Percentiles rank a stretch among this genome's conserved stretches.
Evolutionary conservation across 768 basidiomycete genomes (phyloP).

Genomic region (Clitopilus hobsonii): DNA sequence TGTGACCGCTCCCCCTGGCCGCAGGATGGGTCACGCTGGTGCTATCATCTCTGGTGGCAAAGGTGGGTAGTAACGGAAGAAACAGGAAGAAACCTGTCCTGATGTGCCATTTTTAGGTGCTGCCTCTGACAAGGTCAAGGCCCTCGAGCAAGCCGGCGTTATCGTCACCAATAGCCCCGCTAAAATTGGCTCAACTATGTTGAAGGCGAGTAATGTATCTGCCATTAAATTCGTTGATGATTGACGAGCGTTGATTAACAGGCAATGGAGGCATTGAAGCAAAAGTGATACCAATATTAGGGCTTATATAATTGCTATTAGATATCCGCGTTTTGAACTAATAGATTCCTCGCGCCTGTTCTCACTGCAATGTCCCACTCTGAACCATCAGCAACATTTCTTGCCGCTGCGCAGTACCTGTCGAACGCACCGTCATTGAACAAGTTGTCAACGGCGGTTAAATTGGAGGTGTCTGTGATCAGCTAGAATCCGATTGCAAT

Average conservation of each 20-base stretch:
- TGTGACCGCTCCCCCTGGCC: slow-evolving; percentile 93
- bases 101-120: slow-evolving; percentile 47
- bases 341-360: neutral
- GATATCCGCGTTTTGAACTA: slow-evolving; percentile 3
- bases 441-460: slow-evolving; percentile 54
- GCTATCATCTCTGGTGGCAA: slow-evolving; percentile 98
- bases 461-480: slow-evolving; percentile 65
- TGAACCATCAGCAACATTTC: slow-evolving; percentile 36
- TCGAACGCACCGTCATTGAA: slow-evolving; percentile 50
- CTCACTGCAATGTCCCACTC: slow-evolving; percentile 16
- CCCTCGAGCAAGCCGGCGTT: slow-evolving; percentile 87
- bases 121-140: slow-evolving; percentile 89
- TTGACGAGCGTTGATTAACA: slow-evolving; percentile 22
- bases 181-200: slow-evolving; percentile 86
- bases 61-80: slow-evolving; percentile 39
- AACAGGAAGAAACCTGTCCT: neutral
- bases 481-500: slow-evolving; percentile 7
- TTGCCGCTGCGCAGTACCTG: slow-evolving; percentile 60
- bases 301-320: slow-evolving; percentile 17
- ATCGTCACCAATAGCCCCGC: slow-evolving; percentile 95
- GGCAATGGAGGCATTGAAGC: slow-evolving; percentile 78
- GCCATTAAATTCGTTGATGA: slow-evolving; percentile 3
- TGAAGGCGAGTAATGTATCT: slow-evolving; percentile 55
- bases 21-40: slow-evolving; percentile 98
- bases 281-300: slow-evolving; percentile 22